Conservation (phyloP, 768 basidiomycete species). For the Podaxis sp. region DNA sequence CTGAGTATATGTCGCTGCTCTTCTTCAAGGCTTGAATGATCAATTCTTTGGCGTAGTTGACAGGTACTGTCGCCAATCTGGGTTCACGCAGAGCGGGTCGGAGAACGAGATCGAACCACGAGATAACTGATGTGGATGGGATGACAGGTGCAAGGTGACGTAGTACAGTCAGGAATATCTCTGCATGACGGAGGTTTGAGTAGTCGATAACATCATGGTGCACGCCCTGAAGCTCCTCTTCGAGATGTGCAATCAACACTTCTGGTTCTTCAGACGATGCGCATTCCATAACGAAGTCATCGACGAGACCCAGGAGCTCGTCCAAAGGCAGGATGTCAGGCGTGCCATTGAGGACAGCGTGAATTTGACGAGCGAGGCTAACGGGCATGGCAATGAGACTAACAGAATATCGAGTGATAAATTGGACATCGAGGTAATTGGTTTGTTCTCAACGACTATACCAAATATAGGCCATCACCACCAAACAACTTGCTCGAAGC, state of each 20-base stretch:
- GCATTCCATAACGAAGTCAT: constrained; percentile 55
- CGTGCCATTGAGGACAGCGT: constrained; percentile 54
- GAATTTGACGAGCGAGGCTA: constrained; percentile 52
- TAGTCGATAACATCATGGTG: constrained; percentile 67
- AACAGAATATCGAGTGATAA: constrained; percentile 17
- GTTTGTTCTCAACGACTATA: constrained; percentile 20
- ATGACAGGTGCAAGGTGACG: constrained; percentile 62
- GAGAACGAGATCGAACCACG: constrained; percentile 82
- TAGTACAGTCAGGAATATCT: constrained; percentile 67
- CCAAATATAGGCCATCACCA: constrained; percentile 30
- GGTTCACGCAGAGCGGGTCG: constrained; percentile 79
- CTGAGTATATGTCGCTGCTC: constrained; percentile 29
- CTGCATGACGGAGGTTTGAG: constrained; percentile 57
- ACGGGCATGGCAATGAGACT: constrained; percentile 27
- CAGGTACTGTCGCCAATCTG: constrained; percentile 55
- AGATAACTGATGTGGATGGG: constrained; percentile 65
- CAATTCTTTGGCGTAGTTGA: constrained; percentile 71
- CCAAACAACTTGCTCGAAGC: constrained; percentile 26
- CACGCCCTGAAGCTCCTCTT: constrained; percentile 67
- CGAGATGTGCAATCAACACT: constrained; percentile 46
- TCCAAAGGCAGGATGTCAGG: constrained; percentile 50
- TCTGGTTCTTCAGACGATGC: constrained; percentile 47
- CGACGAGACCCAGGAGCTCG: constrained; percentile 49
- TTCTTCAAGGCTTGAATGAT: constrained; percentile 61
- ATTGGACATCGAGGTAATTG: constrained; percentile 5